A percentile compares a stretch with the other conserved stretches of the same genome.
Conservation (phyloP, 2,329 filamentous ascomycete genomes). For the Pseudopithomyces maydicus region DNA sequence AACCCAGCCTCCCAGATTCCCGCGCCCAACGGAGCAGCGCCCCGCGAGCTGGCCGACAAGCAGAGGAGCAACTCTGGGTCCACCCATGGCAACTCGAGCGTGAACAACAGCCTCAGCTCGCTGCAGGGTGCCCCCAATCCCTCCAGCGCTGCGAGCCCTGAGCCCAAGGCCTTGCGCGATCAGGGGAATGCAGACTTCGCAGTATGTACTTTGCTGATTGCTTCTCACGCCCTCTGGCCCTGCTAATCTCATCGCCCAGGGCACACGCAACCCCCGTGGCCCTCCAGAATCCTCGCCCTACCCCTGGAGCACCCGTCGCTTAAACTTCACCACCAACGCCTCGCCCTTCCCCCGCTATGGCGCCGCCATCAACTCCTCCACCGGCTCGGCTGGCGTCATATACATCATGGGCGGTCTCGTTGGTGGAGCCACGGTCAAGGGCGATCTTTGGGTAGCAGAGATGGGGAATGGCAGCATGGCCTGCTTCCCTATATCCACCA, state of each 20-base stretch:
- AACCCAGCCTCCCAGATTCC: constrained; percentile 45
- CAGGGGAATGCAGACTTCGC: constrained; percentile 61
- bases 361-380: constrained; percentile 88
- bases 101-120: constrained; percentile 69
- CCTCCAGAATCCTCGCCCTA: constrained; percentile 77
- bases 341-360: constrained; percentile 97
- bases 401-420: constrained; percentile 98
- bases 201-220: constrained; percentile 44
- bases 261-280: constrained; percentile 42
- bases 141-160: constrained; percentile 62
- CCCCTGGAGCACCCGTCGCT: constrained; percentile 89
- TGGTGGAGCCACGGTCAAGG: constrained; percentile 93
- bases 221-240: background rate
- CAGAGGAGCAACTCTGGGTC: constrained; percentile 46
- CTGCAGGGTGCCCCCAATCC: constrained; percentile 62
- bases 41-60: constrained; percentile 49
- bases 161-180: constrained; percentile 65
- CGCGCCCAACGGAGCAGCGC: constrained; percentile 52
- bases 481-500: constrained; percentile 90
- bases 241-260: constrained; percentile 26
- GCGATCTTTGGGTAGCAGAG: constrained; percentile 97
- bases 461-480: constrained; percentile 79
- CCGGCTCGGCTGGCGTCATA: constrained; percentile 95
- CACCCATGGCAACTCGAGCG: constrained; percentile 77
- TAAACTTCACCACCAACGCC: constrained; percentile 83